phyloP scores from a whole-genome alignment of 2,329 filamentous ascomycete genomes.

The Onygenales sp. region DNA sequence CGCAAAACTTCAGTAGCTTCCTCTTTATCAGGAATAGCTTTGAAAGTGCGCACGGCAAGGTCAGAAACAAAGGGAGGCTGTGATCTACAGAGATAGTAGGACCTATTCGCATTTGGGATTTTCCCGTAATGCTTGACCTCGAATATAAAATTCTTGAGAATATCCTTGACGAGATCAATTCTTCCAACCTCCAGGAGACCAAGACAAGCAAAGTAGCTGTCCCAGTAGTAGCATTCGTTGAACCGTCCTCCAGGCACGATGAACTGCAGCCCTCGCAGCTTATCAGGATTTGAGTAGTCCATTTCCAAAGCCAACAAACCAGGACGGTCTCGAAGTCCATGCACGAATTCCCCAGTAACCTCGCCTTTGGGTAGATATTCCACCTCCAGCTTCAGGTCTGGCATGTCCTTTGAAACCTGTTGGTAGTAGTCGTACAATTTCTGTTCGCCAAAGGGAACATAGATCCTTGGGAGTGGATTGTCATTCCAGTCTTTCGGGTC shows the following conservation, averaged over 20 bases:
- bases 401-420: slow-evolving; percentile 60
- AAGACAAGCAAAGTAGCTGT: slow-evolving; percentile 85
- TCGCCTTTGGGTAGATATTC: slow-evolving; percentile 57
- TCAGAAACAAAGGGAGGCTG: slow-evolving; percentile 85
- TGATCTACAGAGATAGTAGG: slow-evolving; percentile 76
- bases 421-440: slow-evolving; percentile 75
- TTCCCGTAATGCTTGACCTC: slow-evolving; percentile 87
- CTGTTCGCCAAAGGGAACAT: slow-evolving; percentile 66
- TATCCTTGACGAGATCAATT: slow-evolving; percentile 67
- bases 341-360: slow-evolving; percentile 63
- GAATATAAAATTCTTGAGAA: slow-evolving; percentile 85
- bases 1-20: slow-evolving; percentile 64
- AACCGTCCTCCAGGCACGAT: slow-evolving; percentile 82
- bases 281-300: slow-evolving; percentile 46
- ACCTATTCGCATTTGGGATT: slow-evolving; percentile 79
- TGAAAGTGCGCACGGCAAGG: slow-evolving; percentile 76
- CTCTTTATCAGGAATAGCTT: slow-evolving; percentile 69
- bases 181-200: slow-evolving; percentile 69
- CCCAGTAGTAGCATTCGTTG: slow-evolving; percentile 88
- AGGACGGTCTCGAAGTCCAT: slow-evolving; percentile 69
- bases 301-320: slow-evolving; percentile 76
- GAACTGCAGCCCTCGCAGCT: slow-evolving; percentile 62
- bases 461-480: slow-evolving; percentile 74
- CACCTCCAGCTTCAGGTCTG: slow-evolving; percentile 71
- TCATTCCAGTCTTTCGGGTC: slow-evolving; percentile 82